A percentile compares a stretch with the other conserved stretches of the same genome.
Conservation (phyloP, 345 rosid genomes). For the Salix dunnii region DNA sequence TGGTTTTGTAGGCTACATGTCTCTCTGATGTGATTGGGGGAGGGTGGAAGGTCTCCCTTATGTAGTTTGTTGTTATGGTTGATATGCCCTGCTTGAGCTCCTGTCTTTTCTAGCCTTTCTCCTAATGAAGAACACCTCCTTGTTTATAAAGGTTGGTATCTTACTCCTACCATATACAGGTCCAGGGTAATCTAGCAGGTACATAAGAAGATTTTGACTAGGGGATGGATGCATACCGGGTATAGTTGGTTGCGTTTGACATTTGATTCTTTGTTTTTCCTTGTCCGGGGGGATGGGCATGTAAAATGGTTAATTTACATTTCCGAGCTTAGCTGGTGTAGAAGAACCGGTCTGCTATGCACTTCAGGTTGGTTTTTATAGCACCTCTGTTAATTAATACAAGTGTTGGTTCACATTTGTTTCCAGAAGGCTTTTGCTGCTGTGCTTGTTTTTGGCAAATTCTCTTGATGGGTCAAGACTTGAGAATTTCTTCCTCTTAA, state of each 20-base stretch:
- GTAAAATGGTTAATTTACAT: slow-evolving; percentile 22
- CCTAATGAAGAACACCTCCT: slow-evolving; percentile 20
- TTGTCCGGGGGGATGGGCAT: slow-evolving; percentile 16
- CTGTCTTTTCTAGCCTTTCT: slow-evolving; percentile 10
- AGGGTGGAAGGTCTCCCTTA: background rate
- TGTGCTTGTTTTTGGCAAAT: background rate
- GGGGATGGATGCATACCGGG: slow-evolving; percentile 38
- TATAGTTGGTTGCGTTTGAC: slow-evolving; percentile 27
- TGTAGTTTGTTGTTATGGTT: slow-evolving; percentile 4
- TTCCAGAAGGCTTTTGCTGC: background rate
- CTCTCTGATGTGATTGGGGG: slow-evolving; percentile 8
- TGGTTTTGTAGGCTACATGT: slow-evolving; percentile 33
- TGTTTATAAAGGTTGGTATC: slow-evolving; percentile 19
- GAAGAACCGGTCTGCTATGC: slow-evolving; percentile 11
- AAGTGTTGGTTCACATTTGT: background rate
- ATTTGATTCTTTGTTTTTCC: slow-evolving; percentile 7
- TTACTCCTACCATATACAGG: slow-evolving; percentile 23
- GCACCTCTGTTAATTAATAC: background rate
- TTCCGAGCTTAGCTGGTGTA: slow-evolving; percentile 16
- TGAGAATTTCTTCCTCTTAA: too few species aligned
- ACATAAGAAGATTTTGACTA: slow-evolving; percentile 45
- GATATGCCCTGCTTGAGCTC: slow-evolving; percentile 20
- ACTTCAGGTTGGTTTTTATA: slow-evolving; percentile 21
- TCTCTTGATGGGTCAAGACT: too few species aligned
- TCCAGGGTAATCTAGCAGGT: slow-evolving; percentile 46